Base-by-base conservation (phyloP, 306 rosid genomes). In the Dryas octopetala region DNA sequence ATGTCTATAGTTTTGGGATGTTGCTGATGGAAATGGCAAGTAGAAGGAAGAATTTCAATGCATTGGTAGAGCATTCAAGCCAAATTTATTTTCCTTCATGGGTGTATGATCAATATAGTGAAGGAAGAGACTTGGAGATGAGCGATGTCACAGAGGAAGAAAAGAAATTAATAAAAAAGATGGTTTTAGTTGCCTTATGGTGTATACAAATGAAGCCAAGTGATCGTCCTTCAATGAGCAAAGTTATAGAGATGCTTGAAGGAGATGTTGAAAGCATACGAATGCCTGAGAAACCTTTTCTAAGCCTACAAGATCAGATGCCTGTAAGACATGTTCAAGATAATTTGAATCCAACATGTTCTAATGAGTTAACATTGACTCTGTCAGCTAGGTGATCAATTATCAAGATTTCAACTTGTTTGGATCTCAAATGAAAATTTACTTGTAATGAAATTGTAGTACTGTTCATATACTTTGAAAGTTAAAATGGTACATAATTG, bases 171-270 rank as follows among this genome's bases (percentile, higher is more conserved):
- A 9, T 23, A 12, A 26, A 17, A 23, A 57, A 58, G 8, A 62
- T 62, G 78, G 28, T 74, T 19, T 48, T 73, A 28, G 51, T 7
- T 6, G 70, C 78, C 26, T 50, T 74, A 10, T 62, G 70, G 78
- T 62, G 78, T 32, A 69, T 69, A 1, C 74, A 69, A 69, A 8
- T 69, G 62, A 69, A 69, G 6, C 74, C 74, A 48, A 52, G 49
- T 69, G 62, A 69, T 51, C 62, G 62, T 51, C 62, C 74, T 6
- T 15, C 74, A 8, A 51, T 69, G 74, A 69, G 50, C 16, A 5
- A 10, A 69, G 74, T 41, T 15, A 32, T 51, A 32, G 61, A 54
- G 46, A 51, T 69, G 74, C 74, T 69, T 0, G 61, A 69, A 51
- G 61, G 74, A 32, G 74, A 69, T 16, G 61, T 41, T 16, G 61